phyloP scores from a whole-genome alignment of 495 filamentous ascomycete genomes.

The Sphaerosporella brunnea region DNA sequence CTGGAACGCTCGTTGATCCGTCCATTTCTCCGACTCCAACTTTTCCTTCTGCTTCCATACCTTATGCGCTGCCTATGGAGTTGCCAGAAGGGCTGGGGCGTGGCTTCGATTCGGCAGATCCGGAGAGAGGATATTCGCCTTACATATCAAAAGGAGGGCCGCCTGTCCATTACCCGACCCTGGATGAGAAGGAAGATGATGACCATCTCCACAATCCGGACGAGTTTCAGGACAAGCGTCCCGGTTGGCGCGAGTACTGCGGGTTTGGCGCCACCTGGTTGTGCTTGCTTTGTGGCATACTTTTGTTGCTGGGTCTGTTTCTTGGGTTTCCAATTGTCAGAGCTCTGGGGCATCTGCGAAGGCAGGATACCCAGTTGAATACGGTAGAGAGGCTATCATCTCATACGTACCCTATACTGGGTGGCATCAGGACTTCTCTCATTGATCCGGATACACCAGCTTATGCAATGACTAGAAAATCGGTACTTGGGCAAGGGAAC shows the following conservation, averaged over 20 bases:
- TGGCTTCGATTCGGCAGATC: conserved; percentile 9
- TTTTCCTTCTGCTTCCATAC: no score
- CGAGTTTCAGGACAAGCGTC: conserved; percentile 38
- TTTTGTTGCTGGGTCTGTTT: conserved; percentile 49
- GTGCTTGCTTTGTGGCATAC: conserved; percentile 43
- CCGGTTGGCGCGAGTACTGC: conserved; percentile 40
- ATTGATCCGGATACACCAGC: conserved; percentile 58
- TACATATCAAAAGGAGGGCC: conserved; percentile 10
- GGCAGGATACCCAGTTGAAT: not conserved
- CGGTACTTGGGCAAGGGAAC: conserved; percentile 37
- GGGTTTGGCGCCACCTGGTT: not conserved
- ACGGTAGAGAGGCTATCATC: not conserved
- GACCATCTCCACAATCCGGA: conserved; percentile 62
- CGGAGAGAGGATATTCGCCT: conserved; percentile 13
- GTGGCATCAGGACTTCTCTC: conserved; percentile 42
- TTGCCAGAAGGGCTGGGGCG: not conserved
- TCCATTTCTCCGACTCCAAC: not conserved
- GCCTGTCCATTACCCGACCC: conserved; percentile 11
- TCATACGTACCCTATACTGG: not conserved
- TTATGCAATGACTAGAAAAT: conserved; percentile 38
- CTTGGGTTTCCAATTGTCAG: conserved; percentile 47
- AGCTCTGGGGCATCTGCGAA: conserved; percentile 1
- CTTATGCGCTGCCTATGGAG: no score
- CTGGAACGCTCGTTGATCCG: not conserved
- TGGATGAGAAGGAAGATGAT: conserved; percentile 52